A percentile compares a stretch with the other conserved stretches of the same genome.
phyloP scores from a whole-genome alignment of 2,329 filamentous ascomycete genomes.

The Sporothrix phasma region DNA sequence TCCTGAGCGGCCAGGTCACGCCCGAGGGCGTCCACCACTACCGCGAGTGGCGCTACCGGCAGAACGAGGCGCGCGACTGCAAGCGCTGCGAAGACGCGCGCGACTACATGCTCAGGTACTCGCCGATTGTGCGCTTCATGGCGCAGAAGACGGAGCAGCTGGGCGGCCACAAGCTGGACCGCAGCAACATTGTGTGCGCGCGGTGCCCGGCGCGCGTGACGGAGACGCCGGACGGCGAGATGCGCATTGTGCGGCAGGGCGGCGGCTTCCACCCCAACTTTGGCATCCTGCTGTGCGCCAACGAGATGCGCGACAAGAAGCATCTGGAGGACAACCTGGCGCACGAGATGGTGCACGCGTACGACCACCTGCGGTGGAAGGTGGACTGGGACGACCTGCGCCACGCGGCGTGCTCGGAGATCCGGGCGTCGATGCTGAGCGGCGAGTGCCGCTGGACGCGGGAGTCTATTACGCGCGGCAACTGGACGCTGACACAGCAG shows the following conservation, averaged over 20 bases:
- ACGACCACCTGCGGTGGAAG: constrained; percentile 86
- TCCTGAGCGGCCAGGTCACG: constrained; percentile 64
- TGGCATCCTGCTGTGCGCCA: constrained; percentile 87
- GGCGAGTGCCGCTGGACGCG: constrained; percentile 87
- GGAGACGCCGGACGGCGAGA: neutral
- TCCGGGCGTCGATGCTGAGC: constrained; percentile 82
- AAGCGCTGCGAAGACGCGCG: constrained; percentile 69
- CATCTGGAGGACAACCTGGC: constrained; percentile 90
- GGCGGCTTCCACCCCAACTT: constrained; percentile 81
- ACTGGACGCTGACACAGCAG: constrained; percentile 84
- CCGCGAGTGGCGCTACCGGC: constrained; percentile 63
- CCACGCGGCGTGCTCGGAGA: constrained; percentile 94
- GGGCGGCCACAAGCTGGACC: constrained; percentile 59
- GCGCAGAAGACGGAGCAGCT: constrained; percentile 69
- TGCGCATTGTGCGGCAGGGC: constrained; percentile 49
- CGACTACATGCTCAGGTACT: constrained; percentile 76
- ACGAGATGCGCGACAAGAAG: constrained; percentile 68
- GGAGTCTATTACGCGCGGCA: constrained; percentile 74
- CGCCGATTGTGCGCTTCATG: constrained; percentile 79
- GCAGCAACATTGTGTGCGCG: constrained; percentile 68
- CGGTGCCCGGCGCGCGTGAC: constrained; percentile 55
- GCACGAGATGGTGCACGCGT: constrained; percentile 97
- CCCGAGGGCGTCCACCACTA: constrained; percentile 62
- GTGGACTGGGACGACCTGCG: constrained; percentile 71
- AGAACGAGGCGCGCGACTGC: constrained; percentile 70